Conservation (phyloP, 768 basidiomycete genomes). For the Amanita subjunquillea region DNA sequence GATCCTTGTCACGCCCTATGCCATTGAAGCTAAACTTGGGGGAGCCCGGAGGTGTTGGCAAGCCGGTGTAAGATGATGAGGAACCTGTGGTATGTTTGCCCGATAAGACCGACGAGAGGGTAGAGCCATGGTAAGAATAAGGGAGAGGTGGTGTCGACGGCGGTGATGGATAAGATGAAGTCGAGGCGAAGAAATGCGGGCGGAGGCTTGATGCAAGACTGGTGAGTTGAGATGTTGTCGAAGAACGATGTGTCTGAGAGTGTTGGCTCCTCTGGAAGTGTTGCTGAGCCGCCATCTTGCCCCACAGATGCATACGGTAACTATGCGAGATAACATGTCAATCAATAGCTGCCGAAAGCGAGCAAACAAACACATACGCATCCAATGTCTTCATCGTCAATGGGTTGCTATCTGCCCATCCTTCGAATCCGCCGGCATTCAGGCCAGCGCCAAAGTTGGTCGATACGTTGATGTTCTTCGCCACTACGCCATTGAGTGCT, state of each 20-base stretch:
- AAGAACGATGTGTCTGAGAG: constrained; percentile 18
- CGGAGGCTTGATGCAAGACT: constrained; percentile 33
- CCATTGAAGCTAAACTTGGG: constrained; percentile 21
- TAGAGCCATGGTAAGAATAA: not conserved
- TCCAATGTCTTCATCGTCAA: constrained; percentile 87
- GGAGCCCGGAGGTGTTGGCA: constrained; percentile 35
- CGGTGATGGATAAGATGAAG: constrained; percentile 8
- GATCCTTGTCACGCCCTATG: constrained; percentile 10
- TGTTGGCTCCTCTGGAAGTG: constrained; percentile 26
- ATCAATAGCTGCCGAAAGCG: constrained; percentile 4
- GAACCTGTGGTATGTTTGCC: constrained; percentile 28
- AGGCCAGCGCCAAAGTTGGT: constrained; percentile 4
- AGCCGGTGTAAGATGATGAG: constrained; percentile 11
- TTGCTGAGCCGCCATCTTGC: constrained; percentile 76
- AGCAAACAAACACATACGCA: constrained; percentile 36
- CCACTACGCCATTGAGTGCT: constrained; percentile 33
- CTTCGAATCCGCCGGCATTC: constrained; percentile 47
- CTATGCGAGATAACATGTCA: constrained; percentile 17
- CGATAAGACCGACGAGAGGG: constrained; percentile 25
- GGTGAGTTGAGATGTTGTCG: constrained; percentile 18
- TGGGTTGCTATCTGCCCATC: constrained; percentile 69
- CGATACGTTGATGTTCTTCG: constrained; percentile 8
- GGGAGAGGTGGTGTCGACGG: constrained; percentile 11
- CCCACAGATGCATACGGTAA: constrained; percentile 89
- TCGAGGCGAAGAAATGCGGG: constrained; percentile 25